These are phyloP conservation scores for Delitschia confertaspora DNA, from an alignment of 495 filamentous ascomycete genomes.

Conservation along the genomic window DNA sequence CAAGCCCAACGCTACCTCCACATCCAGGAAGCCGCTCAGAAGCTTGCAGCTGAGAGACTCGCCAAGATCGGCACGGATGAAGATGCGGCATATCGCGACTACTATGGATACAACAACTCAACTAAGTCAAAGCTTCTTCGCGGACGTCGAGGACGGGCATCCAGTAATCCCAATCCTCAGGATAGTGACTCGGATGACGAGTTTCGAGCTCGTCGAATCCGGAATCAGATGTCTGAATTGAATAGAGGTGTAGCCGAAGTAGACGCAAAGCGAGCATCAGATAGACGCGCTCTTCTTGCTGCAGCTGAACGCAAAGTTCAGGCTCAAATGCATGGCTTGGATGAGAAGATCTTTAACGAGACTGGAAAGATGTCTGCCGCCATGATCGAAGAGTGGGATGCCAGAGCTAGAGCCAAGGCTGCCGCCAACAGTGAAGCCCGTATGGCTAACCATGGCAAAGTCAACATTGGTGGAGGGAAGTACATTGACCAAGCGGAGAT, in stretches of 20 bases:
- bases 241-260: conserved; percentile 57
- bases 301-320: conserved; percentile 79
- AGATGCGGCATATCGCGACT: conserved; percentile 56
- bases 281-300: conserved; percentile 65
- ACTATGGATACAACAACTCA: conserved; percentile 55
- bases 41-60: conserved; percentile 71
- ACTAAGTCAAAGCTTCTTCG: conserved; percentile 47
- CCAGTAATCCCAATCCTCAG: conserved; percentile 54
- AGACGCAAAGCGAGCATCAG: conserved; percentile 60
- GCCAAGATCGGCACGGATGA: conserved; percentile 64
- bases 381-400: conserved; percentile 67
- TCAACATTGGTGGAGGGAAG: conserved; percentile 74
- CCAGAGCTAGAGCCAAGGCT: conserved; percentile 58
- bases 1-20: conserved; percentile 45
- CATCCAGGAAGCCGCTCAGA: conserved; percentile 77
- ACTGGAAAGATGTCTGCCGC: conserved; percentile 67
- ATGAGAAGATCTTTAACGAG: conserved; percentile 65
- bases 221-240: conserved; percentile 71
- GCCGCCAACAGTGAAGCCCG: conserved; percentile 55
- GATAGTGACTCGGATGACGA: conserved; percentile 46
- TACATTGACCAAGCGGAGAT: conserved; percentile 72
- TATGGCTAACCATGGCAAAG: conserved; percentile 48
- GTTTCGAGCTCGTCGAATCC: conserved; percentile 59
- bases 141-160: conserved; percentile 51
- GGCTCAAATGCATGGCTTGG: conserved; percentile 65